phyloP scores from a whole-genome alignment of 306 rosid species.

The Carpinus viminea region DNA sequence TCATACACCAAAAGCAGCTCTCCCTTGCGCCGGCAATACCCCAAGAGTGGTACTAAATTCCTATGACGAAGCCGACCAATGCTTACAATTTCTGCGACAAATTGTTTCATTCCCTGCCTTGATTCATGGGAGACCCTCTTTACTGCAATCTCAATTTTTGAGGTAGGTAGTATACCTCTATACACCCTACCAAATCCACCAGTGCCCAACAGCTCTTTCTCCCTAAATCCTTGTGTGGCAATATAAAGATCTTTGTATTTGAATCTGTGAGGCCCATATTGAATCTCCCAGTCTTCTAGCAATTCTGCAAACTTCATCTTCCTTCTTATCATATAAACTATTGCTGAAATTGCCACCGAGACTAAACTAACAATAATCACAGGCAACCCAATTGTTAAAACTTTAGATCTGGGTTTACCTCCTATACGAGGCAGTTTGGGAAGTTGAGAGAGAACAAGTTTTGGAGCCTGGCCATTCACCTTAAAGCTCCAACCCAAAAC shows the following conservation, averaged over 20 bases:
- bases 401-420: constrained; percentile 18
- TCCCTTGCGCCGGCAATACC: constrained; percentile 36
- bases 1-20: constrained; percentile 36
- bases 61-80: constrained; percentile 36
- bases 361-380: neutral
- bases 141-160: constrained; percentile 35
- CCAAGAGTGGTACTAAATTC: constrained; percentile 34
- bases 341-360: constrained; percentile 15
- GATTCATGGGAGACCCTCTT: constrained; percentile 38
- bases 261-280: constrained; percentile 40
- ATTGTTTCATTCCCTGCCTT: constrained; percentile 39
- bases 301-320: constrained; percentile 33
- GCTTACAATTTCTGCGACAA: constrained; percentile 39
- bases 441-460: constrained; percentile 41
- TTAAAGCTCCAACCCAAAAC: constrained; percentile 73
- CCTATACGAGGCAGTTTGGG: constrained; percentile 44
- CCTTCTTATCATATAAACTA: constrained; percentile 25
- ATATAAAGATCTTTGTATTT: constrained; percentile 36
- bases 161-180: constrained; percentile 25
- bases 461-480: constrained; percentile 47
- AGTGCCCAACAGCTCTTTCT: constrained; percentile 28
- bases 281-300: constrained; percentile 44
- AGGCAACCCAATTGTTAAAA: constrained; percentile 29
- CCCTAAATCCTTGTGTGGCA: constrained; percentile 44
- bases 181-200: constrained; percentile 44